Evolutionary conservation across 768 basidiomycete species (phyloP).

Genomic region (Phylloporus scabripes): DNA sequence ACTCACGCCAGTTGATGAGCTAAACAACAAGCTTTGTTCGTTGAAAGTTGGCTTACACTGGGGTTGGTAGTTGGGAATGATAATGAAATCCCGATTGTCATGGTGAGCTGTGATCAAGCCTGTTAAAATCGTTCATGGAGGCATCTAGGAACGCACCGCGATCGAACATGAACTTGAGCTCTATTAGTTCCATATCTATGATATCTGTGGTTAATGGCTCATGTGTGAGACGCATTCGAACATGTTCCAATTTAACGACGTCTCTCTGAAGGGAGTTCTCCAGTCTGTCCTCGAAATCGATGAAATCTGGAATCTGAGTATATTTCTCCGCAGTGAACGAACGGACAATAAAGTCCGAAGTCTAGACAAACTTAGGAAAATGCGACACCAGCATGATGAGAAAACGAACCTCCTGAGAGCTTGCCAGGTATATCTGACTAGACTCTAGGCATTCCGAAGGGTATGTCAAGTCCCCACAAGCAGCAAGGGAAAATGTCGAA

Average conservation of each 20-base stretch:
- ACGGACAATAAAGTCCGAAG: conserved; percentile 72
- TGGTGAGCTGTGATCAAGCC: conserved; percentile 49
- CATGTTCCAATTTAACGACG: conserved; percentile 74
- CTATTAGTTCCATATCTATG: conserved; percentile 78
- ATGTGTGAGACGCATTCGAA: conserved; percentile 76
- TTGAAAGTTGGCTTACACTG: conserved; percentile 45
- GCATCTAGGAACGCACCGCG: conserved; percentile 43
- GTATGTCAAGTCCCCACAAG: conserved; percentile 70
- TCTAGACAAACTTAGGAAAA: conserved; percentile 37
- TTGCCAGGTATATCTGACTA: conserved; percentile 75
- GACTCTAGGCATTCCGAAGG: conserved; percentile 72
- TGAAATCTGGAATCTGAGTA: conserved; percentile 86
- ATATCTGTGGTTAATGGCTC: conserved; percentile 66
- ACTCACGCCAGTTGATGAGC: conserved; percentile 57
- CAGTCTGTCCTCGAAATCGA: conserved; percentile 70
- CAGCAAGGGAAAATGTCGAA: conserved; percentile 72
- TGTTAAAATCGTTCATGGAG: conserved; percentile 5
- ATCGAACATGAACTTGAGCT: conserved; percentile 78
- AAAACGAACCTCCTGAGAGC: conserved; percentile 66
- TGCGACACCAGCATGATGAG: background rate
- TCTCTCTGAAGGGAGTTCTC: conserved; percentile 85
- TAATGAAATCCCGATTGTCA: conserved; percentile 83
- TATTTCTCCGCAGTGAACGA: conserved; percentile 80
- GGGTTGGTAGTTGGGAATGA: conserved; percentile 78
- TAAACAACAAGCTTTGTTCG: conserved; percentile 65